These are phyloP conservation scores for Chrysosporium queenslandicum DNA, from an alignment of 2,329 filamentous ascomycete genomes.

Conservation along the genomic window DNA sequence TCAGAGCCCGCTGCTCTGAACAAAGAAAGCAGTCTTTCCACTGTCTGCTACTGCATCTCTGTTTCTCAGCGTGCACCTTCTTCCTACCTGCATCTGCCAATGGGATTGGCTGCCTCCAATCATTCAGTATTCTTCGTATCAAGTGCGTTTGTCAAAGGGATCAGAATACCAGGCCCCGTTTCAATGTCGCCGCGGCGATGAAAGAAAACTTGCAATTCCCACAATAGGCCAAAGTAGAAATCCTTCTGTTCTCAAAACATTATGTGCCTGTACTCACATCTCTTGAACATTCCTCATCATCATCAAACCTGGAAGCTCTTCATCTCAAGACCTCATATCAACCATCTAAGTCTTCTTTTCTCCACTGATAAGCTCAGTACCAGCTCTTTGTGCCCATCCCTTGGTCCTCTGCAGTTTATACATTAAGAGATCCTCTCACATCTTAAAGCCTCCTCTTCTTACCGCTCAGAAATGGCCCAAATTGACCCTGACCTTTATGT, in stretches of 20 bases:
- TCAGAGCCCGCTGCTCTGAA: neutral
- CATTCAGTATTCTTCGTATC: neutral
- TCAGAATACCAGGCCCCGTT: neutral
- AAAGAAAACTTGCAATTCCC: neutral
- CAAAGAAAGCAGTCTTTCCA: neutral
- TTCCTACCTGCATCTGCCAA: neutral
- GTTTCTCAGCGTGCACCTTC: neutral
- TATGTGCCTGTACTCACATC: neutral
- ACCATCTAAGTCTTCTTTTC: too few species aligned
- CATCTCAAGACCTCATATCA: too few species aligned
- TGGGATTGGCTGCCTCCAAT: neutral
- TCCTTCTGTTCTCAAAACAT: too few species aligned
- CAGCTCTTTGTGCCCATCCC: neutral
- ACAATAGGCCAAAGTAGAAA: neutral
- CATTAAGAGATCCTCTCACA: neutral
- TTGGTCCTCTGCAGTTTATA: neutral
- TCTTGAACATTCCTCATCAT: neutral
- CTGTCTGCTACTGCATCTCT: neutral
- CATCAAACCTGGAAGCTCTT: neutral
- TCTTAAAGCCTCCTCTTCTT: neutral
- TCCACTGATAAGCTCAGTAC: neutral
- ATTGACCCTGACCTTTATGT: slow-evolving; percentile 1
- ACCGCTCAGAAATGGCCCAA: slow-evolving; percentile 1
- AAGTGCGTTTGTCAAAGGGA: neutral
- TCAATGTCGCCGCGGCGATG: neutral